Percentiles rank a stretch among this genome's conserved stretches.
Conservation (phyloP, 257 asterid species). For the Anisodus tanguticus region DNA sequence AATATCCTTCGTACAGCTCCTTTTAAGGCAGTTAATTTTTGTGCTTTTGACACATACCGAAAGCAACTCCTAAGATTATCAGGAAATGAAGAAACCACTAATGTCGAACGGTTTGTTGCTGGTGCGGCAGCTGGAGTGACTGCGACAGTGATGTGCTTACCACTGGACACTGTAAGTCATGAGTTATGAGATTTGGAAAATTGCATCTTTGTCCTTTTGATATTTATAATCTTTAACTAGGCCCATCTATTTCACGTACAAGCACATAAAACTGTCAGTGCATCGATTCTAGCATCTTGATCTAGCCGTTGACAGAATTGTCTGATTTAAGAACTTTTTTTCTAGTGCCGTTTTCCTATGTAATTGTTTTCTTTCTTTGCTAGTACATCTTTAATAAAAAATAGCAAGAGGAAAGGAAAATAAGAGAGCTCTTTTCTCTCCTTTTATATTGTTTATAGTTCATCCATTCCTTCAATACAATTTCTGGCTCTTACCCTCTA, state of each 20-base stretch:
- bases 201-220: constrained; percentile 5
- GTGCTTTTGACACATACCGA: constrained; percentile 86
- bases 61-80: constrained; percentile 77
- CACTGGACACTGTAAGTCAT: constrained; percentile 87
- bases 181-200: neutral
- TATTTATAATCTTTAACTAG: neutral
- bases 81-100: constrained; percentile 79
- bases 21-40: constrained; percentile 93
- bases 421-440: neutral
- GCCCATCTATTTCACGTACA: neutral
- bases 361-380: neutral
- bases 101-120: constrained; percentile 79
- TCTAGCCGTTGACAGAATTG: neutral
- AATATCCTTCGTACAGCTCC: constrained; percentile 98
- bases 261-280: constrained; percentile 23
- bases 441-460: constrained; percentile 10
- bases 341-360: neutral
- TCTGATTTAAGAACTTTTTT: constrained; percentile 3
- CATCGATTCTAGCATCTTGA: neutral
- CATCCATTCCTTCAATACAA: neutral
- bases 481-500: neutral
- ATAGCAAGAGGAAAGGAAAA: constrained; percentile 4
- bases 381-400: neutral
- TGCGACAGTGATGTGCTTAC: constrained; percentile 94
- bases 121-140: constrained; percentile 99